Evolutionary conservation across 2,329 filamentous ascomycete genomes (phyloP).

Genomic region (Fusarium coffeatum): DNA sequence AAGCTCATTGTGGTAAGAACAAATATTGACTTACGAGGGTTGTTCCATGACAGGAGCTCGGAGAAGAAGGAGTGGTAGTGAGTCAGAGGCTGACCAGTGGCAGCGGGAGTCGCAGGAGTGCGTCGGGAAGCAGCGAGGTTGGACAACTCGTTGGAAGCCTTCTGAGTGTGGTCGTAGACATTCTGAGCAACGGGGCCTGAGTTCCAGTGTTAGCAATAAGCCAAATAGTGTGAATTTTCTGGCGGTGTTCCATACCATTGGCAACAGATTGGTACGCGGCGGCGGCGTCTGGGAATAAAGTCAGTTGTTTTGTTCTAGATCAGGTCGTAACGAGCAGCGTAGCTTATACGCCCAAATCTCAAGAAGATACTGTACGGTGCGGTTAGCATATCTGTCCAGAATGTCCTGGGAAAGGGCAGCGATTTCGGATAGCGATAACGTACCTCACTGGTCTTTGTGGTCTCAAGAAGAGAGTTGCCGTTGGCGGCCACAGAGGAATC

Average conservation of each 20-base stretch:
- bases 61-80: conserved; percentile 79
- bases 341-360: conserved; percentile 8
- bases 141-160: conserved; percentile 67
- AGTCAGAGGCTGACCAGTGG: conserved; percentile 71
- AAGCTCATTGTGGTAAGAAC: conserved; percentile 1
- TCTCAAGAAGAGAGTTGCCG: conserved; percentile 59
- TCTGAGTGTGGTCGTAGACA: conserved; percentile 66
- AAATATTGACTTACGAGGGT: conserved; percentile 65
- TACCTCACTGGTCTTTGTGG: conserved; percentile 67
- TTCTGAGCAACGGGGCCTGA: conserved; percentile 70
- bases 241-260: conserved; percentile 55
- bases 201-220: conserved; percentile 25
- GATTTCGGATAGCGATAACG: conserved; percentile 40
- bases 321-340: not conserved
- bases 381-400: conserved; percentile 41
- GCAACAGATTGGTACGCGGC: conserved; percentile 62
- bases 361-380: conserved; percentile 26
- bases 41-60: conserved; percentile 76
- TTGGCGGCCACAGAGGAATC: conserved; percentile 55
- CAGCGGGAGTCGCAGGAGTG: conserved; percentile 64
- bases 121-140: conserved; percentile 68
- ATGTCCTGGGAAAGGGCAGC: conserved; percentile 16
- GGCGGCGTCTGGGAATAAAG: conserved; percentile 57
- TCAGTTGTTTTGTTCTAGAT: conserved; percentile 46
- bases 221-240: not conserved